A percentile compares a stretch with the other conserved stretches of the same genome.
phyloP scores from a whole-genome alignment of 2,329 filamentous ascomycete species.

The Fusarium coicis region DNA sequence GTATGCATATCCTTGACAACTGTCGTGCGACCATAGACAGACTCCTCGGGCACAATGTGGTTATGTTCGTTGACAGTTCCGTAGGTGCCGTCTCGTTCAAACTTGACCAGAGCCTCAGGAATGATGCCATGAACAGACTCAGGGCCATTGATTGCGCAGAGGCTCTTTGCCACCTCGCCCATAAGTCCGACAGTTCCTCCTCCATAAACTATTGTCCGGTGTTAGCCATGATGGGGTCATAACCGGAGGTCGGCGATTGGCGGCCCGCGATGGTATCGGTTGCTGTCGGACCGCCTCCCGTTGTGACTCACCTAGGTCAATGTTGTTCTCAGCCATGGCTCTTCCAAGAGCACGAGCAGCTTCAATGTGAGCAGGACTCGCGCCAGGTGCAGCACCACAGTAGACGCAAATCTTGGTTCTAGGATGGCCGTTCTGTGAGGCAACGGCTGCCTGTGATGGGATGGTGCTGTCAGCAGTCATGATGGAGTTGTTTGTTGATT shows the following conservation, averaged over 20 bases:
- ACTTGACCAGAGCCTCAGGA: constrained; percentile 82
- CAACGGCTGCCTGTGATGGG: constrained; percentile 14
- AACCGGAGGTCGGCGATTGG: background rate
- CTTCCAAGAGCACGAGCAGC: constrained; percentile 80
- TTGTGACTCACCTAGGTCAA: constrained; percentile 71
- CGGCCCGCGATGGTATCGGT: constrained; percentile 5
- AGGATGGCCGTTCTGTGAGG: constrained; percentile 46
- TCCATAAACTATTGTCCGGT: constrained; percentile 76
- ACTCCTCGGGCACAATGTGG: constrained; percentile 70
- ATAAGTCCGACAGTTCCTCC: constrained; percentile 95
- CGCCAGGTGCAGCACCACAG: constrained; percentile 85
- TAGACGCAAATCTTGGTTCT: constrained; percentile 87
- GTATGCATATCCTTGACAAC: constrained; percentile 97
- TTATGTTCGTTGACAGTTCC: constrained; percentile 56
- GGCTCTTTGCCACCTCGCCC: constrained; percentile 89
- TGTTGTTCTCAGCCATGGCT: constrained; percentile 79
- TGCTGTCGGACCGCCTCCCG: background rate
- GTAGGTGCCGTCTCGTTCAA: constrained; percentile 75
- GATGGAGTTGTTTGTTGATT: constrained; percentile 19
- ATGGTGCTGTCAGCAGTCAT: constrained; percentile 46
- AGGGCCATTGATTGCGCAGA: constrained; percentile 85
- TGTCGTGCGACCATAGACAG: constrained; percentile 82
- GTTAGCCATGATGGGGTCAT: constrained; percentile 8
- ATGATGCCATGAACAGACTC: constrained; percentile 92
- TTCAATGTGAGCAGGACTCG: constrained; percentile 77